Evolutionary conservation across 169 alveolate species (phyloP).

Genomic region (Ichthyophthirius multifiliis): DNA sequence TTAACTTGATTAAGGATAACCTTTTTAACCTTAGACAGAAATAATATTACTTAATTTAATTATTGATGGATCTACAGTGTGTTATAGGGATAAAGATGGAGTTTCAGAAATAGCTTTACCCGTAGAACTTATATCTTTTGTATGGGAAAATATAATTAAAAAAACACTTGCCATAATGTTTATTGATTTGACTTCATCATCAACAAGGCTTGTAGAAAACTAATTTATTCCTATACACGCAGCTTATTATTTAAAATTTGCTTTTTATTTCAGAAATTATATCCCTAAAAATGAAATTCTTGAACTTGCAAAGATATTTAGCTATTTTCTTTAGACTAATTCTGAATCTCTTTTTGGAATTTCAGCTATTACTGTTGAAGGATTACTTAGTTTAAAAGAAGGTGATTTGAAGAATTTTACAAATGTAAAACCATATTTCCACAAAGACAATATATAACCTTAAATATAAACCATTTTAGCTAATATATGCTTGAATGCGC

Average conservation of each 20-base stretch:
- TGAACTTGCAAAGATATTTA: conserved; percentile 5
- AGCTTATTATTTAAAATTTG: conserved; percentile 30
- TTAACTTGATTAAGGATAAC: background rate
- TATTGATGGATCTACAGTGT: conserved; percentile 32
- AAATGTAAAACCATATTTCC: conserved; percentile 8
- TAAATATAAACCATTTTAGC: conserved; percentile 10
- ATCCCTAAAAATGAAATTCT: conserved; percentile 24
- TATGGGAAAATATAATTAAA: conserved; percentile 21
- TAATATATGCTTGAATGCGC: background rate
- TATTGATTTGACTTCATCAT: background rate
- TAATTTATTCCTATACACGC: conserved; percentile 12
- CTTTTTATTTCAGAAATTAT: conserved; percentile 28
- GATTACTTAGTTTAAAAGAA: conserved; percentile 9
- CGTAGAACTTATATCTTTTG: background rate
- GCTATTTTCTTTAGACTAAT: background rate
- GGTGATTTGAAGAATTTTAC: conserved; percentile 8
- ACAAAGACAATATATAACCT: conserved; percentile 2
- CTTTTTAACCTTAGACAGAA: conserved; percentile 3
- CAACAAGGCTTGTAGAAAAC: background rate
- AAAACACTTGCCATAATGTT: conserved; percentile 7
- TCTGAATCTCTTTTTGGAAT: conserved; percentile 3
- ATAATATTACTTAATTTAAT: conserved; percentile 29
- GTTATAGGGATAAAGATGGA: conserved; percentile 36
- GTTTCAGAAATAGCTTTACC: conserved; percentile 10
- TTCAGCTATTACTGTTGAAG: conserved; percentile 15